Evolutionary conservation across 2,329 filamentous ascomycete genomes (phyloP).

Genomic region (Diaporthe citri): DNA sequence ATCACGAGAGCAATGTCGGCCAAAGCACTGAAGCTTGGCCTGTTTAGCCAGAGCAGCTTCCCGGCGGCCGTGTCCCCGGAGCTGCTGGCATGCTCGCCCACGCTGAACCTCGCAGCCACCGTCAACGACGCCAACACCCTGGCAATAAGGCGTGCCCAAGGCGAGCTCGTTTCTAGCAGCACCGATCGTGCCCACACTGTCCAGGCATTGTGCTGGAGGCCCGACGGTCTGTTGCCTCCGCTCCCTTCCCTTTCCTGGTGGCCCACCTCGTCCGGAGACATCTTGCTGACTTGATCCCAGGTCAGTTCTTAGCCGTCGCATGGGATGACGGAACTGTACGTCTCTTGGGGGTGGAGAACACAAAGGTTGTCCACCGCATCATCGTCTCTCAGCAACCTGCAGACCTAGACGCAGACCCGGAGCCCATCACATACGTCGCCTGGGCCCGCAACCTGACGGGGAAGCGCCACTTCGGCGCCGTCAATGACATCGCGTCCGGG

Average conservation of each 20-base stretch:
- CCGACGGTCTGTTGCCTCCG: constrained; percentile 64
- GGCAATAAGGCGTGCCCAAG: constrained; percentile 82
- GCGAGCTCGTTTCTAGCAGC: constrained; percentile 71
- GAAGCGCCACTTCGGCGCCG: constrained; percentile 42
- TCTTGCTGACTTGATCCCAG: constrained; percentile 54
- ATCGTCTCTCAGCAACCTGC: constrained; percentile 54
- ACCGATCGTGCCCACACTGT: constrained; percentile 57
- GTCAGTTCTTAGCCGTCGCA: constrained; percentile 83
- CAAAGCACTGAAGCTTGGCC: constrained; percentile 53
- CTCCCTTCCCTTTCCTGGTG: constrained; percentile 43
- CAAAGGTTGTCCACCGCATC: constrained; percentile 83
- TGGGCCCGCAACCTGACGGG: constrained; percentile 63
- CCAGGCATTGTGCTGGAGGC: constrained; percentile 72
- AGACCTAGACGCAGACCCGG: constrained; percentile 51
- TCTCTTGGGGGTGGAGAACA: constrained; percentile 82
- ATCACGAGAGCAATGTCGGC: constrained; percentile 37
- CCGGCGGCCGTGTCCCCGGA: constrained; percentile 66
- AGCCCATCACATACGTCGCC: constrained; percentile 64
- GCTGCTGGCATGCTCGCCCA: constrained; percentile 82
- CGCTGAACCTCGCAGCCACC: constrained; percentile 85
- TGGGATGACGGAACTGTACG: constrained; percentile 86
- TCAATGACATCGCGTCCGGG: constrained; percentile 46
- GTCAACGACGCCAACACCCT: constrained; percentile 77
- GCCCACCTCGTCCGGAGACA: neutral
- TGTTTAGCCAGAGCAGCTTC: constrained; percentile 70